A percentile compares a stretch with the other conserved stretches of the same genome.
phyloP scores from a whole-genome alignment of 345 rosid genomes.

The Bruguiera gymnorhiza region DNA sequence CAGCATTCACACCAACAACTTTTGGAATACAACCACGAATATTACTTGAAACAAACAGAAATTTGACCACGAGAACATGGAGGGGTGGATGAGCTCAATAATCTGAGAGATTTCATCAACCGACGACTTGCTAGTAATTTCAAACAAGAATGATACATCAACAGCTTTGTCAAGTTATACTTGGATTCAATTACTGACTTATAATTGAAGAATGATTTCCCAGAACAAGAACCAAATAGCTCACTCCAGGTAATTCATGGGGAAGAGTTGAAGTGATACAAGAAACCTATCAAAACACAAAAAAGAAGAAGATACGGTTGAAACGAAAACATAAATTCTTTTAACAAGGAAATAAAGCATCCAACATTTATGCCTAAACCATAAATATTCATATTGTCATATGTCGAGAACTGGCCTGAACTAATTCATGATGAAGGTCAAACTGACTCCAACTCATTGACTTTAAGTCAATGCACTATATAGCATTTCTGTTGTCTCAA shows the following conservation, averaged over 20 bases:
- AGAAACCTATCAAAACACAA: too few relatives aligned
- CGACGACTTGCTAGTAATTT: slow-evolving; percentile 48
- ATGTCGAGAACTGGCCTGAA: too few relatives aligned
- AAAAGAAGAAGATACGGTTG: too few relatives aligned
- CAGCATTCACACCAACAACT: slow-evolving; percentile 13
- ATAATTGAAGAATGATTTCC: neutral
- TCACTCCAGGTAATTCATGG: neutral
- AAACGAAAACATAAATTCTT: too few relatives aligned
- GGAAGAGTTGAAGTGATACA: neutral
- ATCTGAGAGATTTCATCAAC: slow-evolving; percentile 49
- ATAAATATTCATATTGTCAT: too few relatives aligned
- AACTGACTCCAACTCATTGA: too few relatives aligned
- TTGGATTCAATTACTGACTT: slow-evolving; percentile 24
- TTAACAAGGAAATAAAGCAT: too few relatives aligned
- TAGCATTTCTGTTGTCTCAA: too few relatives aligned
- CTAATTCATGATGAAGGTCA: too few relatives aligned
- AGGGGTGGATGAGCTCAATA: slow-evolving; percentile 59
- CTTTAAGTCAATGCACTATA: too few relatives aligned
- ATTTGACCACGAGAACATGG: slow-evolving; percentile 72
- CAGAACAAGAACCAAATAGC: neutral
- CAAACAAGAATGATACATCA: slow-evolving; percentile 72
- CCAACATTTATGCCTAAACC: too few relatives aligned
- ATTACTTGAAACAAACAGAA: slow-evolving; percentile 54
- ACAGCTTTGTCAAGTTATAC: slow-evolving; percentile 82
- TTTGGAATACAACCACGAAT: slow-evolving; percentile 69